Evolutionary conservation across 2,329 filamentous ascomycete species (phyloP), one percentile per base, ranked within the genome.

Genomic region (Triangularia verruculosa): DNA sequence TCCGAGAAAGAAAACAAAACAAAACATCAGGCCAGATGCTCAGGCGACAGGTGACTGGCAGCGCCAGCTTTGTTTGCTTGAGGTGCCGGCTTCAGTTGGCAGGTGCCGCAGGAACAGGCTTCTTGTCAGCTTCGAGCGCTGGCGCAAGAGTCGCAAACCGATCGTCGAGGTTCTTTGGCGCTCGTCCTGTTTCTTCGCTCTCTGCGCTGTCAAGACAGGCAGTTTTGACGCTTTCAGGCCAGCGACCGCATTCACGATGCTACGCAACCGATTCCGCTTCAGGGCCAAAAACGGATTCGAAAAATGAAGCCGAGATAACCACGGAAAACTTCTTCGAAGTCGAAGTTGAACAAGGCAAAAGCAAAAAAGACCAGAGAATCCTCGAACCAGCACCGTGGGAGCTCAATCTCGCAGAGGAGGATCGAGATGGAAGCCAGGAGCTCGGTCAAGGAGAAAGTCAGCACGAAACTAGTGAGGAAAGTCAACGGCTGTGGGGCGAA

Each of bases 31-130:
- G 12, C 51, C 57, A 59, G 61, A 78, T 79, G 77, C 73, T 78
- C 66, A 61, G 74, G 58, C 69, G 72, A 66, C 70, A 70, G 57
- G 65, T 74, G 47, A 62, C 71, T 28, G 65, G 72, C 64, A 70
- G 74, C 68, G 66, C 72, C 65, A 70, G 75, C 70, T 73, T 75
- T 64, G 72, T 78, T 66, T 79, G 77, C 71, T 69, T 78, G 58
- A 70, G 74, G 72, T 79, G 77, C 67, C 77, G 70, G 55, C 69
- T 78, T 39, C 74, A 71, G 66, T 72, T 76, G 61, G 71, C 74
- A 53, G 66, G 68, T 27, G 69, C 69, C 61, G 57, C 34, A 27
- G 39, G 39, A 9, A 2, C 39, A 22, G 39, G 39, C n/a, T 47
- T 47, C 11, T 17, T 47, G n/a, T 22, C 39, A 22, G 39, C 57